Conservation (phyloP, 208 protist species). For the Trypanosoma melophagium region DNA sequence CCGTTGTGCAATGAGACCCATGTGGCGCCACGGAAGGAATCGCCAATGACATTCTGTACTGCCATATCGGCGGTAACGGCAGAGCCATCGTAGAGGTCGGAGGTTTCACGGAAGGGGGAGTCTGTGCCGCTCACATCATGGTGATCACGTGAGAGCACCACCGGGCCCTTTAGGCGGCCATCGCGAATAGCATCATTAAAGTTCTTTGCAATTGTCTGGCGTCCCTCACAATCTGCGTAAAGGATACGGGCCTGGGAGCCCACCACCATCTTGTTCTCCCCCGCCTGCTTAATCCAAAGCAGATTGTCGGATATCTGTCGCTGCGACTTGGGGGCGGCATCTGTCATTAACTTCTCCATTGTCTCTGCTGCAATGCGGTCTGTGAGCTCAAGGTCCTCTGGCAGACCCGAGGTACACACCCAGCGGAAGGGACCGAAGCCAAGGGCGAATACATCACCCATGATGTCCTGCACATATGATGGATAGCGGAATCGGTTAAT, state of each 20-base stretch:
- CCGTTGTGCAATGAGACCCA: slow-evolving; percentile 89
- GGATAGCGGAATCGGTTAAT: slow-evolving; percentile 72
- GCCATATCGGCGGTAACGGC: slow-evolving; percentile 85
- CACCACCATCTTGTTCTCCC: slow-evolving; percentile 79
- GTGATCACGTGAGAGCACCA: slow-evolving; percentile 77
- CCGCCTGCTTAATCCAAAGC: slow-evolving; percentile 77
- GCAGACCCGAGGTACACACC: slow-evolving; percentile 68
- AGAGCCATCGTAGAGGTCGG: slow-evolving; percentile 82
- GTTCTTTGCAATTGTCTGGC: slow-evolving; percentile 60
- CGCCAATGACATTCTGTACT: slow-evolving; percentile 69
- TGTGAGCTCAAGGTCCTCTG: slow-evolving; percentile 58
- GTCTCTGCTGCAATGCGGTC: slow-evolving; percentile 77
- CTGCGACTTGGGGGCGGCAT: slow-evolving; percentile 20
- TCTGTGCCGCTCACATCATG: slow-evolving; percentile 89
- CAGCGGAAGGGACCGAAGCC: slow-evolving; percentile 90
- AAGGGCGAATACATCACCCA: slow-evolving; percentile 88
- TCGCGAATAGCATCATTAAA: slow-evolving; percentile 78
- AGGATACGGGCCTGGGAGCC: slow-evolving; percentile 90
- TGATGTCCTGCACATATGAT: slow-evolving; percentile 90
- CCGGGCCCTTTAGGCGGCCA: slow-evolving; percentile 52
- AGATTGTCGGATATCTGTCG: slow-evolving; percentile 75
- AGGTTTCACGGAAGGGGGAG: slow-evolving; percentile 82
- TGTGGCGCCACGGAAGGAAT: slow-evolving; percentile 70
- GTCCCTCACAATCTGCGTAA: slow-evolving; percentile 66
- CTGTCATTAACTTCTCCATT: slow-evolving; percentile 36